These are phyloP conservation scores for Erodium chrysanthum DNA, from an alignment of 441 rosid species.

Conservation along the genomic window DNA sequence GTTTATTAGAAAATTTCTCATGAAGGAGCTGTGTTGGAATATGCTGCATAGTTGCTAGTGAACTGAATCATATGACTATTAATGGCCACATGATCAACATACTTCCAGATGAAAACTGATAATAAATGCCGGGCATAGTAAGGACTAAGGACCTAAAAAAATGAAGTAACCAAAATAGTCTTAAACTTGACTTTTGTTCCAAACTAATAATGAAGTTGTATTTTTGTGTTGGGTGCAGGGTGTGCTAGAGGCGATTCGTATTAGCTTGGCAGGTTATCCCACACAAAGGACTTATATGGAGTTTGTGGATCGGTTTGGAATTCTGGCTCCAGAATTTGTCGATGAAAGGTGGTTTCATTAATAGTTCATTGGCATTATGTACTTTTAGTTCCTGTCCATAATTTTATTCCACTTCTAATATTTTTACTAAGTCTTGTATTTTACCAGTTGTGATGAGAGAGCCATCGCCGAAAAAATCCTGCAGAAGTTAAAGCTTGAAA, in stretches of 20 bases:
- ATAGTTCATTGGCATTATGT: slow-evolving; percentile 12
- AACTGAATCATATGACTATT: no score
- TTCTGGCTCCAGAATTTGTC: slow-evolving; percentile 58
- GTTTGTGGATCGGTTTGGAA: slow-evolving; percentile 93
- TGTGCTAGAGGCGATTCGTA: slow-evolving; percentile 97
- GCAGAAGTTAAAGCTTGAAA: slow-evolving; percentile 58
- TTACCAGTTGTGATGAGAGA: slow-evolving; percentile 71
- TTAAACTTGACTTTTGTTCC: no score
- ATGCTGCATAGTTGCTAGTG: no score
- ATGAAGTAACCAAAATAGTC: no score
- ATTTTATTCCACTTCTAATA: not conserved
- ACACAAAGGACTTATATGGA: slow-evolving; percentile 79
- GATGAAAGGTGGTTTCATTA: slow-evolving; percentile 54
- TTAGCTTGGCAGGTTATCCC: slow-evolving; percentile 97
- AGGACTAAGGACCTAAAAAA: no score
- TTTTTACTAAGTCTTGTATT: slow-evolving; percentile 11
- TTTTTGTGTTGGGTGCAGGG: slow-evolving; percentile 43
- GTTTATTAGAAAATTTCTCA: no score
- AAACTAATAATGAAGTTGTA: no score
- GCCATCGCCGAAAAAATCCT: slow-evolving; percentile 65
- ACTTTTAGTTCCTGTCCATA: not conserved
- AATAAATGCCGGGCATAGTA: no score
- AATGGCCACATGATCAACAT: no score
- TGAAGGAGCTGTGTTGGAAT: no score
- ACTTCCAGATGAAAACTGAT: no score